Conservation (phyloP, 352 stramenopile species). For the Elongisporangium anandrum region DNA sequence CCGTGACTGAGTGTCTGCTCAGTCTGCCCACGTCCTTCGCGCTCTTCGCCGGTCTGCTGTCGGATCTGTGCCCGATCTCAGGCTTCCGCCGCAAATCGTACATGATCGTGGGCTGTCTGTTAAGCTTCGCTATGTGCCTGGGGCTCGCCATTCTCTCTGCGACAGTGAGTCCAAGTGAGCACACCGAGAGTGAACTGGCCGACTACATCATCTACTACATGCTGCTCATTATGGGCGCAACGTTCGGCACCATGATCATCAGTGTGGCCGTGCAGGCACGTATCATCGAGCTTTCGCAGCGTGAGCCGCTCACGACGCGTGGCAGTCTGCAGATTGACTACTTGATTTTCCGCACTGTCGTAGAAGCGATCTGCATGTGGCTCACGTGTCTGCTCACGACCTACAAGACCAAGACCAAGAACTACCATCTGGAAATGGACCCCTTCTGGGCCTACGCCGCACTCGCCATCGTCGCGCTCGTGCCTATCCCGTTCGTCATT, state of each 20-base stretch:
- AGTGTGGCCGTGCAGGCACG: constrained; percentile 84
- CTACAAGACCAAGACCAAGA: constrained; percentile 33
- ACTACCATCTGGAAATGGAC: constrained; percentile 46
- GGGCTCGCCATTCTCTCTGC: constrained; percentile 51
- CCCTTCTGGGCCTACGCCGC: constrained; percentile 44
- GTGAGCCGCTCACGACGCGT: constrained; percentile 60
- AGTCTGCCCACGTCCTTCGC: constrained; percentile 87
- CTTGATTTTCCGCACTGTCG: constrained; percentile 47
- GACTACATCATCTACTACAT: constrained; percentile 47
- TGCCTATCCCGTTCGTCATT: constrained; percentile 59
- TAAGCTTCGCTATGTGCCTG: constrained; percentile 54
- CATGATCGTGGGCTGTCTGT: constrained; percentile 72
- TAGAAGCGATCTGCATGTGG: constrained; percentile 51
- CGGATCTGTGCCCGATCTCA: constrained; percentile 80
- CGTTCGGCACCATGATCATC: constrained; percentile 76
- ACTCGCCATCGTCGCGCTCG: constrained; percentile 43
- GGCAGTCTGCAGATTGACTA: constrained; percentile 79
- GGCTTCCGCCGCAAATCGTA: constrained; percentile 89
- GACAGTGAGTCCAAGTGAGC: constrained; percentile 24
- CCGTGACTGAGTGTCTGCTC: constrained; percentile 68
- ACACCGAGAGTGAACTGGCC: constrained; percentile 17
- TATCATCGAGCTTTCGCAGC: constrained; percentile 76
- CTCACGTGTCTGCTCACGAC: constrained; percentile 36
- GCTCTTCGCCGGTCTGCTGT: constrained; percentile 85
- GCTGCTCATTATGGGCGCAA: constrained; percentile 71